Conservation (phyloP, 192 early-diverging fungal species). For the Oehlia diaphana region DNA sequence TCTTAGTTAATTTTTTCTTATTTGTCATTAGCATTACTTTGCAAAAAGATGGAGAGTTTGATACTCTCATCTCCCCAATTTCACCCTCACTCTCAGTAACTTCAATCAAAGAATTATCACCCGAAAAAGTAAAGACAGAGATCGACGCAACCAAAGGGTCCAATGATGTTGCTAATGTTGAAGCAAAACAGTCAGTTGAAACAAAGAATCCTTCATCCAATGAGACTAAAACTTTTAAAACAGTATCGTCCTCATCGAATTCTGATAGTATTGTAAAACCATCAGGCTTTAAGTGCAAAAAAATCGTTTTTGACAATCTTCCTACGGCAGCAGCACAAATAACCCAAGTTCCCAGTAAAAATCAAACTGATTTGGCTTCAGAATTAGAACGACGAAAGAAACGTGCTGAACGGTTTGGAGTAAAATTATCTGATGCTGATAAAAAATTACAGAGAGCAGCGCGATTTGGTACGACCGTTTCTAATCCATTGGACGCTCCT, state of each 20-base stretch:
- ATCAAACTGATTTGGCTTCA: conserved; percentile 31
- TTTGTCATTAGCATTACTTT: background rate
- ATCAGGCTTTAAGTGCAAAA: conserved; percentile 18
- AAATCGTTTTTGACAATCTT: conserved; percentile 19
- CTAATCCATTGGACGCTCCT: conserved; percentile 25
- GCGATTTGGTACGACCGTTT: conserved; percentile 51
- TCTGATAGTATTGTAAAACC: conserved; percentile 17
- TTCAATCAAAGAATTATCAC: background rate
- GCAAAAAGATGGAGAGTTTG: conserved; percentile 7
- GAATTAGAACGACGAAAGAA: conserved; percentile 49
- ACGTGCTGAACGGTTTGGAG: conserved; percentile 50
- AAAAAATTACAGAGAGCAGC: conserved; percentile 54
- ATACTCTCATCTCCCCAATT: conserved; percentile 7
- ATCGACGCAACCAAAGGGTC: background rate
- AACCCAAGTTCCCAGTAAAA: background rate
- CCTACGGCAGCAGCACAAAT: background rate
- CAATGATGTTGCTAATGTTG: background rate
- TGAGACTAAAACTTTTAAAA: background rate
- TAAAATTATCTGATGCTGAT: conserved; percentile 46
- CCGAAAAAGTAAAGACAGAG: conserved; percentile 9
- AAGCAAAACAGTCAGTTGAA: background rate
- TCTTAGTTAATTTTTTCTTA: background rate
- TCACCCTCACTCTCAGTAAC: conserved; percentile 16
- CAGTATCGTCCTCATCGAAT: background rate
- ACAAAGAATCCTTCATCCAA: conserved; percentile 5